Base-by-base conservation (phyloP, 192 early-diverging fungal genomes). In the Geranomyces michiganensis region DNA sequence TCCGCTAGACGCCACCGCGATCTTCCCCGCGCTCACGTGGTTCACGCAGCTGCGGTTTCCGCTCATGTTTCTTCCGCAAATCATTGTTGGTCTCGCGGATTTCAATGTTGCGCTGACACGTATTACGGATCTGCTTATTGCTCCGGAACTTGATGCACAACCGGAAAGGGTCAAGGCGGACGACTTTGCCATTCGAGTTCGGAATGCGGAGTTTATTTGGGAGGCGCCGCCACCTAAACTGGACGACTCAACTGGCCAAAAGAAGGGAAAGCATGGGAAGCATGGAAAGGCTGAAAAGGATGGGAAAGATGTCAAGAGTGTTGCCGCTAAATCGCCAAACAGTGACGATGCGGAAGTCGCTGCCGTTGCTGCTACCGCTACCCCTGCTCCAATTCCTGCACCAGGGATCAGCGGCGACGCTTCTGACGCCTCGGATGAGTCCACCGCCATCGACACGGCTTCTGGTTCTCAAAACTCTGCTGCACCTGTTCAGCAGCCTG, bases 141-240 rank as follows among this genome's bases (percentile, higher is more conserved):
- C 87, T 0, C 75, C 84, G 22, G 90, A 94, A 66, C 68, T 91
- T 8, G 87, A 91, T 41, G 68, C 66, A 15, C 70, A 82, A 31
- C 76, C 82, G 1, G 61, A 71, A 4, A 49, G 0, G 47, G 80
- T 84, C 61, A 44, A 69, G 1, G 62, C 79, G 31, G 62, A 70
- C 21, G 72, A 82, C 4, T 77, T 72, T 67, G 90, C 90, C 0
- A 65, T 94, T 31, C 68, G 65, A 21, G 76, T 92, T 45, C 72
- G 70, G 4, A 71, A 93, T 56, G 92, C 84, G 31, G 72, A 81
- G 55, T 89, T 92, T 65, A 66, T 83, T 8, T 93, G 92, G 87
- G 89, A 91, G 19, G 72, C 80, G 19, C 70, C 84, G 19, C 74
- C 62, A 17, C 3, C 8, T 7, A n/a, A 13, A 0, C 19, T 49